phyloP scores from a whole-genome alignment of 192 early-diverging fungal species.

The Anaeromyces robustus region DNA sequence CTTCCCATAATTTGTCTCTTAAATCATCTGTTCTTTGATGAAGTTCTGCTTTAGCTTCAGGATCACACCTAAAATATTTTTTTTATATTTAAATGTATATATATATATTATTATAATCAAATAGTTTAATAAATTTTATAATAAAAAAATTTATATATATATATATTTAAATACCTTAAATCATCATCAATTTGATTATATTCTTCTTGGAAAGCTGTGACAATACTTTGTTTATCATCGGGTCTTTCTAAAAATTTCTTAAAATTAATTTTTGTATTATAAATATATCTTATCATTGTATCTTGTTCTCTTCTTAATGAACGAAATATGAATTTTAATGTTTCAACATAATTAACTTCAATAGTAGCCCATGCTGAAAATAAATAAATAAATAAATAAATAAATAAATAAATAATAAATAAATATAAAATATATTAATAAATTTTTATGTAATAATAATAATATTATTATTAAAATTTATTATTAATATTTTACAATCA shows the following conservation, averaged over 20 bases:
- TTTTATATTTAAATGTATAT: background rate
- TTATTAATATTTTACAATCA: conserved; percentile 15
- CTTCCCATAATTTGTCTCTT: conserved; percentile 40
- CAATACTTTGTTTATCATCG: conserved; percentile 32
- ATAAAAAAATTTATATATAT: background rate
- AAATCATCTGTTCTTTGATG: conserved; percentile 45
- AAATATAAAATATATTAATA: too few relatives aligned
- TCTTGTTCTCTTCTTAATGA: conserved; percentile 34
- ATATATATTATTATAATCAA: background rate
- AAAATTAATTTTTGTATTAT: conserved; percentile 33
- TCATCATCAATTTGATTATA: conserved; percentile 43
- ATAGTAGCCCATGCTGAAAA: conserved; percentile 33
- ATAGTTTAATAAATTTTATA: background rate
- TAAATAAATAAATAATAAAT: too few relatives aligned
- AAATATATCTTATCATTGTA: conserved; percentile 25
- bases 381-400: background rate
- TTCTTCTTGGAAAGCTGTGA: conserved; percentile 34
- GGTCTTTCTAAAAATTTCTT: conserved; percentile 31
- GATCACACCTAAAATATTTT: conserved; percentile 15
- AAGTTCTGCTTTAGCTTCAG: conserved; percentile 39
- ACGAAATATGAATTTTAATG: conserved; percentile 37
- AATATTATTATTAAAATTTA: background rate
- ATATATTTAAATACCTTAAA: conserved; percentile 14
- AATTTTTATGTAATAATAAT: background rate
- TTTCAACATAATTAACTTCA: conserved; percentile 33